phyloP scores from a whole-genome alignment of 2,329 filamentous ascomycete species.

The Neopestalotiopsis clavispora region DNA sequence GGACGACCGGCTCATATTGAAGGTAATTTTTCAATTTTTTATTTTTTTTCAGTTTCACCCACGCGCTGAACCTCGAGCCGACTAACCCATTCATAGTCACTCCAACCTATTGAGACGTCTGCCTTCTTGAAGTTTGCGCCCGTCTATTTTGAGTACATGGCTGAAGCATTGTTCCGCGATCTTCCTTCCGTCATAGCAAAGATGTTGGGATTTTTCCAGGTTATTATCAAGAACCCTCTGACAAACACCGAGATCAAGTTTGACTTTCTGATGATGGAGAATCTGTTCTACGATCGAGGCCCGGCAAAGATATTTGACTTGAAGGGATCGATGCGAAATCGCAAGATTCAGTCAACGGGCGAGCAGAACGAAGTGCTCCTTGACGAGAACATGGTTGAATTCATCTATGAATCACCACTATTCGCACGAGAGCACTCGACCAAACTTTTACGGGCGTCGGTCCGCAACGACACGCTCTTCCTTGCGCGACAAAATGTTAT shows the following conservation, averaged over 20 bases:
- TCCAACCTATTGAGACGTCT: conserved; percentile 89
- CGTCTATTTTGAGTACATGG: conserved; percentile 97
- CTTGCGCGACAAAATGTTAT: conserved; percentile 95
- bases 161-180: conserved; percentile 92
- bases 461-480: conserved; percentile 98
- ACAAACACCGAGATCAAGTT: conserved; percentile 94
- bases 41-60: conserved; percentile 54
- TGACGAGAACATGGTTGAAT: conserved; percentile 99
- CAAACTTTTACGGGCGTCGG: conserved; percentile 86
- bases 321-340: conserved; percentile 98
- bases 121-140: conserved; percentile 96
- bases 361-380: conserved; percentile 95
- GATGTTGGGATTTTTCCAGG: conserved; percentile 98
- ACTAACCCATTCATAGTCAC: conserved; percentile 57
- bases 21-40: conserved; percentile 53
- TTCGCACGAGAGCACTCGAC: conserved; percentile 97
- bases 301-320: conserved; percentile 93
- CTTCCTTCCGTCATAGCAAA: conserved; percentile 97
- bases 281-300: conserved; percentile 92
- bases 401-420: conserved; percentile 95
- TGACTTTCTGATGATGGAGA: conserved; percentile 95
- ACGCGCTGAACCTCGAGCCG: background rate
- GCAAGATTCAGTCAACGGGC: conserved; percentile 93
- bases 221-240: conserved; percentile 92
- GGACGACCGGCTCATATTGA: conserved; percentile 91